Base-by-base conservation (phyloP, 1,284 basidiomycete genomes). In the Coniferiporia weirii region DNA sequence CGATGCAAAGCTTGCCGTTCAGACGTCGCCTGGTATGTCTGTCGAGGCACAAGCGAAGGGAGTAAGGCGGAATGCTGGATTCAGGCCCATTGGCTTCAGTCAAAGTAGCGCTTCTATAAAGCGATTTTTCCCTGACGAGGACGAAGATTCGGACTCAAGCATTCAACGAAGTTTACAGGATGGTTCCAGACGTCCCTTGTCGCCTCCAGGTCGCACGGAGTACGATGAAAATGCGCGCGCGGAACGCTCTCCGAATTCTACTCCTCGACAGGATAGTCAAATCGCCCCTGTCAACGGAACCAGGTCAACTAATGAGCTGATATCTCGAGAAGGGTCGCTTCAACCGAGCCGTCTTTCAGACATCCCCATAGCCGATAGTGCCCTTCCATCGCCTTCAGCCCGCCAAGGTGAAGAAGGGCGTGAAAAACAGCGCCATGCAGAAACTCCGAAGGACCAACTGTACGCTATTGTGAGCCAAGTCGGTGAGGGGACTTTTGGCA, bases 401-500 rank as follows among this genome's bases (percentile, higher is more conserved):
- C 40, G 15, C 36, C 22, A 50, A 40, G 32, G n/a, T 53, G 49
- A 50, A n/a, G 61, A 51, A 19, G 57, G 36, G n/a, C 13, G 40
- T 19, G 34, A n/a, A 15, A 35, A 36, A 20, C 45, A 52, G 22
- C 38, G 43, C 4, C 15, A 12, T 22, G 34, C 44, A 20, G 44
- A 68, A 19, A 62, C 65, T 36, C 69, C 72, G 36, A 73, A 70
- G 48, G 80, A 80, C 60, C 86, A 90, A 58, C 68, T 95, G 12
- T 99, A 99, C 73, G 83, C 85, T 55, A 91, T 95, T 57, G 79
- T 99, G 40, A 89, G 84, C 54, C 95, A 98, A 69, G 97, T 99
- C 38, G 97, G 97, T 15, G 96, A 99, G 71, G 97, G 97, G 1
- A 99, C 97, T 1, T 99, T 99, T 70, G 97, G 97, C 15, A 98